phyloP scores from a whole-genome alignment of 2,329 filamentous ascomycete species.

The Sordariomycetes sp. region DNA sequence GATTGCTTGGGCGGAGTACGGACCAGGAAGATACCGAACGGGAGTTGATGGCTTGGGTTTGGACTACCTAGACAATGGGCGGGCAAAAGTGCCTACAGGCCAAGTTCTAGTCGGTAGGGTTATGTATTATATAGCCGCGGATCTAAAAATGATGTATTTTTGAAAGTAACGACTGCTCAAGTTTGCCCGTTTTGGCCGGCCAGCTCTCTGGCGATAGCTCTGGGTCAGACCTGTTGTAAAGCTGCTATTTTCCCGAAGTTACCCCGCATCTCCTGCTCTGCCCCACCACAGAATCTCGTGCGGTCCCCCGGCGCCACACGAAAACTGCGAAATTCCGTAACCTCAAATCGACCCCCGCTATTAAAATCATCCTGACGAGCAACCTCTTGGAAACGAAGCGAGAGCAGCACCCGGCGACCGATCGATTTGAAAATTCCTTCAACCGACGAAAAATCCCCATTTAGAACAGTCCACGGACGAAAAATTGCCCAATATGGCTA shows the following conservation, averaged over 20 bases:
- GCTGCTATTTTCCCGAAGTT: slow-evolving; percentile 1
- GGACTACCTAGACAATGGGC: background rate
- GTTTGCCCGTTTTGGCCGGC: background rate
- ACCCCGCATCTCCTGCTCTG: background rate
- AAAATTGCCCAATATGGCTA: slow-evolving; percentile 2
- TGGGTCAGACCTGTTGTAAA: background rate
- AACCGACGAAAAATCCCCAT: background rate
- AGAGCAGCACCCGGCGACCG: background rate
- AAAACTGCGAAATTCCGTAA: slow-evolving; percentile 5
- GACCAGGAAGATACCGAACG: background rate
- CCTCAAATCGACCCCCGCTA: slow-evolving; percentile 3
- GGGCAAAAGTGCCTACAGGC: background rate
- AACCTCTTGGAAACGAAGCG: background rate
- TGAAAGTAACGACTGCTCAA: background rate
- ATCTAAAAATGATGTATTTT: background rate
- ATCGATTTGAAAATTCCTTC: background rate
- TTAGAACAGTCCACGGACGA: background rate
- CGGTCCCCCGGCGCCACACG: slow-evolving; percentile 2
- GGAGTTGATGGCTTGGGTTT: background rate
- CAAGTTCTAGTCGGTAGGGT: background rate
- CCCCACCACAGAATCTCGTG: slow-evolving; percentile 5
- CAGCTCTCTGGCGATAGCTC: background rate
- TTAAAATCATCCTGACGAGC: background rate
- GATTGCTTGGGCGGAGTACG: background rate
- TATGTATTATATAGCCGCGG: background rate